A percentile compares a stretch with the other conserved stretches of the same genome.
phyloP scores from a whole-genome alignment of 1,139 yeast species.

The Arxiozyma heterogenica region DNA sequence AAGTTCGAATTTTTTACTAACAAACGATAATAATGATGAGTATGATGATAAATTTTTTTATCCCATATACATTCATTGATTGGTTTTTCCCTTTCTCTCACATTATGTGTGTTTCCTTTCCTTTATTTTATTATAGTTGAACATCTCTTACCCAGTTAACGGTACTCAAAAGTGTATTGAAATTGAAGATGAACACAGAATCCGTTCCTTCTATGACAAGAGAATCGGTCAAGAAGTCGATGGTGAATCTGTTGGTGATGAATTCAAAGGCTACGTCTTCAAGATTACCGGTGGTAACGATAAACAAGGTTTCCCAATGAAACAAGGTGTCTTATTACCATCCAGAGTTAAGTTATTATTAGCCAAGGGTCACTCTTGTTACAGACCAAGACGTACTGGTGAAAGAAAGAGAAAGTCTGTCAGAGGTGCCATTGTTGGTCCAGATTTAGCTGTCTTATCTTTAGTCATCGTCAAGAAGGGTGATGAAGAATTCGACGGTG shows the following conservation, averaged over 20 bases:
- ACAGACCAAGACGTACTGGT: conserved; percentile 99
- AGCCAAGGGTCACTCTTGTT: conserved; percentile 93
- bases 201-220: conserved; percentile 98
- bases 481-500: conserved; percentile 89
- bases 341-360: conserved; percentile 97
- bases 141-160: conserved; percentile 99
- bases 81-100: not conserved
- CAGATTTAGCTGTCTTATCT: conserved; percentile 92
- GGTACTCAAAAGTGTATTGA: conserved; percentile 98
- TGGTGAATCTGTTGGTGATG: conserved; percentile 97
- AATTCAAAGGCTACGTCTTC: conserved; percentile 98
- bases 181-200: conserved; percentile 98
- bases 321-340: conserved; percentile 99
- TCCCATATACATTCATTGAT: not conserved
- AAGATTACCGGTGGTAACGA: conserved; percentile 99
- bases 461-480: conserved; percentile 96
- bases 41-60: conserved; percentile 6
- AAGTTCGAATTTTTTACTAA: not conserved
- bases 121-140: conserved; percentile 47
- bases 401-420: conserved; percentile 99
- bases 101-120: conserved; percentile 4
- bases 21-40: not conserved
- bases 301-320: conserved; percentile 99
- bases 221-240: conserved; percentile 99
- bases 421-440: conserved; percentile 98